phyloP scores from a whole-genome alignment of 139 green algal genomes.

The Chlorella vulgaris region DNA sequence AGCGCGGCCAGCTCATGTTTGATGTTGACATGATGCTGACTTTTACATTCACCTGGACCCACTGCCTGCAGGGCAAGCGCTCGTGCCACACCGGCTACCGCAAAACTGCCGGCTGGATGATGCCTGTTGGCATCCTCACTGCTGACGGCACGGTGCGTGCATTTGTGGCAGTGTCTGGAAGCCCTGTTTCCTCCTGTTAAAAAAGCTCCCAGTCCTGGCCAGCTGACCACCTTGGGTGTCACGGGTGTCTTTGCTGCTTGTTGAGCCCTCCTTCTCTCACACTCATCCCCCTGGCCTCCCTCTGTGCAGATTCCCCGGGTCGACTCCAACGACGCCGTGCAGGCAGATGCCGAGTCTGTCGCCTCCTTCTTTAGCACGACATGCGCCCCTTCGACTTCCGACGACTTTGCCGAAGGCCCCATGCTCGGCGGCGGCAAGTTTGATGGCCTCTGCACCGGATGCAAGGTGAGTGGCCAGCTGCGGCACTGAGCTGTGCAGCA shows the following conservation, averaged over 20 bases:
- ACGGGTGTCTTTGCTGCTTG: background rate
- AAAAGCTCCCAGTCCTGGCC: background rate
- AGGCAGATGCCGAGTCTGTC: constrained; percentile 29
- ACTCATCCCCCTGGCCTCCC: background rate
- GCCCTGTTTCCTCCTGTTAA: background rate
- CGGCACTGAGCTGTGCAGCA: background rate
- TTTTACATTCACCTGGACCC: background rate
- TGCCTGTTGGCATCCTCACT: constrained; percentile 41
- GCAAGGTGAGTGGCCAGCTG: constrained; percentile 17
- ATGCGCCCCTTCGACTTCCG: constrained; percentile 9
- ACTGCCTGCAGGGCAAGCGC: constrained; percentile 33
- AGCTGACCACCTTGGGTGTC: background rate
- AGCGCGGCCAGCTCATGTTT: background rate
- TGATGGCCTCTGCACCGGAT: constrained; percentile 34
- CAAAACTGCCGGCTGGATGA: constrained; percentile 42
- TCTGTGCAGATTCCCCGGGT: constrained; percentile 11
- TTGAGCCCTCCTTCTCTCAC: background rate
- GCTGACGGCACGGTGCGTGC: background rate
- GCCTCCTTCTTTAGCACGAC: constrained; percentile 34
- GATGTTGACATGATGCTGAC: background rate
- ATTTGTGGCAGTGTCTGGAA: background rate
- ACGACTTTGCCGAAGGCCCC: constrained; percentile 11
- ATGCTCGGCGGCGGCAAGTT: constrained; percentile 5
- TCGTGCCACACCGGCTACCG: constrained; percentile 55
- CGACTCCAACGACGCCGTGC: constrained; percentile 2